Evolutionary conservation across 345 rosid species (phyloP).

Genomic region (Acer campestre): DNA sequence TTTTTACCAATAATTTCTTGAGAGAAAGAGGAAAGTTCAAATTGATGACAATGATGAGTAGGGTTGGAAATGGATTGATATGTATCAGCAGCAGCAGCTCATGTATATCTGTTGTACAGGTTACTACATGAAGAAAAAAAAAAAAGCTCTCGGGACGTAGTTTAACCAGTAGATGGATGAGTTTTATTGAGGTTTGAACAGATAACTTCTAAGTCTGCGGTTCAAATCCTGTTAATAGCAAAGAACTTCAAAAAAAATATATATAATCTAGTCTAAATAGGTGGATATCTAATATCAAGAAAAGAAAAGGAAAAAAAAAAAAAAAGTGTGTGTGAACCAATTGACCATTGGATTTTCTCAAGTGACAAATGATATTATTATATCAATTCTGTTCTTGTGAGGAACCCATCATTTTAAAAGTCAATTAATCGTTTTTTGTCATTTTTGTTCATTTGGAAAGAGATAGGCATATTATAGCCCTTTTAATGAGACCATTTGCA

Average conservation of each 20-base stretch:
- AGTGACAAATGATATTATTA: neutral
- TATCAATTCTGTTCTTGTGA: neutral
- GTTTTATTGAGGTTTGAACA: too few relatives aligned
- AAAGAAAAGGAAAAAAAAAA: too few relatives aligned
- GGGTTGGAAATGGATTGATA: slow-evolving; percentile 11
- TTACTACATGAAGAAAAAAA: neutral
- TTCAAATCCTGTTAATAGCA: too few relatives aligned
- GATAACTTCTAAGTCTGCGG: too few relatives aligned
- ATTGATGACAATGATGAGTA: slow-evolving; percentile 10
- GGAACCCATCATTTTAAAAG: neutral
- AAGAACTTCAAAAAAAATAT: too few relatives aligned
- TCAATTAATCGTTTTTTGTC: slow-evolving; percentile 4
- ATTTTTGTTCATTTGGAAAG: neutral
- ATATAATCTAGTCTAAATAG: too few relatives aligned
- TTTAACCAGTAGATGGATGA: too few relatives aligned
- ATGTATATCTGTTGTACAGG: slow-evolving; percentile 11
- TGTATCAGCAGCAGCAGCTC: neutral
- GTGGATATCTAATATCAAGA: too few relatives aligned
- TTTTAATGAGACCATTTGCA: neutral
- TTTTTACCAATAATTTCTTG: neutral
- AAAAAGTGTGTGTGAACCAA: slow-evolving; percentile 12
- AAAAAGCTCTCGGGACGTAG: too few relatives aligned
- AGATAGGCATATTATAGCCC: neutral
- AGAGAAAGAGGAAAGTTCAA: neutral
- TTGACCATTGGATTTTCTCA: slow-evolving; percentile 3